Evolutionary conservation across 306 rosid species (phyloP), one percentile per base, ranked within the genome.

Genomic region (Lotus japonicus): DNA sequence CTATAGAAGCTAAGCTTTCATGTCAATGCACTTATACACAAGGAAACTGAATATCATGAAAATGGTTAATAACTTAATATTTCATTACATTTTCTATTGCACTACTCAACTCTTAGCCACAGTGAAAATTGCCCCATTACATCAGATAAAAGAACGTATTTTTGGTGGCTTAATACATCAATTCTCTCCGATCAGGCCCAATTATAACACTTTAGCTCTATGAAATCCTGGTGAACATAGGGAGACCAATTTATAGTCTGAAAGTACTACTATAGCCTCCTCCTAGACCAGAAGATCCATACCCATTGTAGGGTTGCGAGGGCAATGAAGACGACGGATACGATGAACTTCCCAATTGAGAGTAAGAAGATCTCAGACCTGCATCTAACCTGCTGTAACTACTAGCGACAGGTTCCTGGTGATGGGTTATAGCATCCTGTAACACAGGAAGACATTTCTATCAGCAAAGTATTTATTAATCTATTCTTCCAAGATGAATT

Each of bases 251-350:
- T 87, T 81, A 92, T 71, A 89, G 95, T 80, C 96, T 85, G 77
- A 92, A 92, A 59, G 86, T 83, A 26, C 31, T 26, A 84, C 73
- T 80, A 85, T 84, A 92, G 9, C 42, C 42, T 38, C 95, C 95
- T 78, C 98, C 95, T 11, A 78, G 75, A 46, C 89, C 86, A 19
- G 98, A 85, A 59, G 96, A 87, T 71, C 90, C 96, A 58, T 92
- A 89, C 12, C 84, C 91, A 5, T 78, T 77, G 62, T 86, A 88
- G 35, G 92, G 80, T 77, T 84, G 98, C 0, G 90, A 73, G 46
- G 97, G 19, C 61, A 90, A 61, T 6, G 96, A 82, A 18, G 98
- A 80, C 46, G 90, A 59, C 8, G 92, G 36, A 78, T 82, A 85
- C 0, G 92, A 79, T 57, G 95, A 17, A 73, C 73, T 39, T 71